Conservation (phyloP, 441 rosid species). For the Erodium trifolium region DNA sequence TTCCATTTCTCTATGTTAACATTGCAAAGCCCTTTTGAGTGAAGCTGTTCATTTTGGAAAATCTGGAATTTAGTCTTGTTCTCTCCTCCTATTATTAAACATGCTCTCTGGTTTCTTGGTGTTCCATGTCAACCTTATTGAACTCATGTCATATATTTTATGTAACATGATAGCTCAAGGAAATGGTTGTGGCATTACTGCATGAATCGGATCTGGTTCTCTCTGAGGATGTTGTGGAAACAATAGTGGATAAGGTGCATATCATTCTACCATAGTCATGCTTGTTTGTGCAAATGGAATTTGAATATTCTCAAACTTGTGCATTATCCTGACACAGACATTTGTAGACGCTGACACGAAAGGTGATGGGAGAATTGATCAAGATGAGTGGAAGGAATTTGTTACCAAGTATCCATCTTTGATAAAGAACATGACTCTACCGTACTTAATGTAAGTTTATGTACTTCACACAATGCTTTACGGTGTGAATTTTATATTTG, state of each 20-base stretch:
- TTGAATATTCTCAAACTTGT: constrained; percentile 8
- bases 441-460: constrained; percentile 51
- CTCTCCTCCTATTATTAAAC: too few relatives aligned
- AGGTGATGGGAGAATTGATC: constrained; percentile 61
- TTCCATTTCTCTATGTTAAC: too few relatives aligned
- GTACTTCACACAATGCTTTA: too few relatives aligned
- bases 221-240: constrained; percentile 56
- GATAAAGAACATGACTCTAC: constrained; percentile 73
- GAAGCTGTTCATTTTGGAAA: too few relatives aligned
- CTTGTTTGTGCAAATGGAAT: background rate
- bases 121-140: too few relatives aligned
- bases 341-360: constrained; percentile 50
- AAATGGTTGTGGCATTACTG: constrained; percentile 82
- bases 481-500: too few relatives aligned
- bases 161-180: constrained; percentile 44
- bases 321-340: constrained; percentile 29
- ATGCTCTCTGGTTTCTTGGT: too few relatives aligned
- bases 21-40: too few relatives aligned
- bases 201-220: constrained; percentile 70
- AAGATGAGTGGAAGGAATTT: constrained; percentile 66
- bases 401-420: constrained; percentile 56
- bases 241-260: constrained; percentile 62
- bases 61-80: too few relatives aligned
- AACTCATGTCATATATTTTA: too few relatives aligned
- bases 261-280: background rate